Evolutionary conservation across 805 yeast species (phyloP).

Genomic region (Cyberlindnera mycetangii): DNA sequence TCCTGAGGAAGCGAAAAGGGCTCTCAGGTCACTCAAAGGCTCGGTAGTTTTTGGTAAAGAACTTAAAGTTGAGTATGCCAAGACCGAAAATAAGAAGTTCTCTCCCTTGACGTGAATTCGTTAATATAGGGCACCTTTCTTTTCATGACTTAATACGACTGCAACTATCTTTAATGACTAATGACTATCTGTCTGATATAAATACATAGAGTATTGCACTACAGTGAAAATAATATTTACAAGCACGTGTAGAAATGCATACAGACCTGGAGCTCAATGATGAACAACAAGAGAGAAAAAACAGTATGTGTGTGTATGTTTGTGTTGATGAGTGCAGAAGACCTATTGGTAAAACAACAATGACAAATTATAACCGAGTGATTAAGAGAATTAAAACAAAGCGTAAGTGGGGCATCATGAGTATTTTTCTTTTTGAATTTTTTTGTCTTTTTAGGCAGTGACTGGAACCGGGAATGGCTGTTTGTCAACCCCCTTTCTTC

Average conservation of each 20-base stretch:
- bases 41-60: conserved; percentile 52
- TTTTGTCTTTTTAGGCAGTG: conserved; percentile 19
- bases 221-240: not conserved
- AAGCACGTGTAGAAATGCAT: conserved; percentile 6
- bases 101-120: not conserved
- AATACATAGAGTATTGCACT: not conserved
- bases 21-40: conserved; percentile 45
- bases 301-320: too few relatives aligned
- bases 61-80: conserved; percentile 43
- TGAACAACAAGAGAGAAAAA: not conserved
- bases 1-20: conserved; percentile 47
- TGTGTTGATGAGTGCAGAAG: not conserved
- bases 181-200: not conserved
- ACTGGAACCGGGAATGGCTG: conserved; percentile 30
- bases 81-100: conserved; percentile 27
- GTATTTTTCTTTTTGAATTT: not conserved
- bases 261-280: not conserved
- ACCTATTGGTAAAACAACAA: not conserved
- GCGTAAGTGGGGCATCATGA: not conserved
- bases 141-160: not conserved
- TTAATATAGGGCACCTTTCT: not conserved
- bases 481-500: conserved; percentile 35
- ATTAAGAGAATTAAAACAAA: not conserved
- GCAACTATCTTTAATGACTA: not conserved
- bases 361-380: not conserved